These are phyloP conservation scores for Plasmodium inui DNA, from an alignment of 169 alveolate species.

Conservation along the genomic window DNA sequence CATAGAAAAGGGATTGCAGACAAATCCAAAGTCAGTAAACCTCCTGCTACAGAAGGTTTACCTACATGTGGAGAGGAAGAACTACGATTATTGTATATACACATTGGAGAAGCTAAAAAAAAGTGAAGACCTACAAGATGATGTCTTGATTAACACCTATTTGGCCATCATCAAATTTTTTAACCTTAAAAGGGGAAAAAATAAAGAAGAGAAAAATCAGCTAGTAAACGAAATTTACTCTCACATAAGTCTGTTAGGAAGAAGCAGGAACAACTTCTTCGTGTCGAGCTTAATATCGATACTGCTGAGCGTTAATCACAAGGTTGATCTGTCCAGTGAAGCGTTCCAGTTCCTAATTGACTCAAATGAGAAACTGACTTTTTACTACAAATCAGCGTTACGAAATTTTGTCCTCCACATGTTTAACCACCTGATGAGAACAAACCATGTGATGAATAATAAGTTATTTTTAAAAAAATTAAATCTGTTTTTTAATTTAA, in stretches of 20 bases:
- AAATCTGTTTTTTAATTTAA: conserved; percentile 61
- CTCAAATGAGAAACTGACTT: conserved; percentile 27
- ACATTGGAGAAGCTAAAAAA: conserved; percentile 33
- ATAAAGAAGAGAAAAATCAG: conserved; percentile 24
- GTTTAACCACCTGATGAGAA: conserved; percentile 65
- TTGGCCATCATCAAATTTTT: conserved; percentile 41
- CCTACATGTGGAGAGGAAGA: conserved; percentile 19
- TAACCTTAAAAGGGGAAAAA: conserved; percentile 34
- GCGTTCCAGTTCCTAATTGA: conserved; percentile 53
- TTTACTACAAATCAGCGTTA: conserved; percentile 7
- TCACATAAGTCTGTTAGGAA: conserved; percentile 6
- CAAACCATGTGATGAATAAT: conserved; percentile 33
- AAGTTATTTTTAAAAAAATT: conserved; percentile 65
- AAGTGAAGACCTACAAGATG: not conserved
- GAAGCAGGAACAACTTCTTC: conserved; percentile 39
- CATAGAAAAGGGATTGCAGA: conserved; percentile 35
- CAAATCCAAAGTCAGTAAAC: conserved; percentile 18
- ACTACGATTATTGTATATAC: conserved; percentile 67
- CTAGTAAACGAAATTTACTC: conserved; percentile 32
- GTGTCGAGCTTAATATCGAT: conserved; percentile 31
- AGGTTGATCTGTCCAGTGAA: conserved; percentile 47
- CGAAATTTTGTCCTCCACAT: conserved; percentile 33
- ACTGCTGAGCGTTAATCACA: conserved; percentile 38
- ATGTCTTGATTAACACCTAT: conserved; percentile 31
- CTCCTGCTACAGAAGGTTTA: conserved; percentile 35